Evolutionary conservation across 2,329 filamentous ascomycete species (phyloP), one percentile per base, ranked within the genome.

Genomic region (Pseudovirgaria hyperparasitica): DNA sequence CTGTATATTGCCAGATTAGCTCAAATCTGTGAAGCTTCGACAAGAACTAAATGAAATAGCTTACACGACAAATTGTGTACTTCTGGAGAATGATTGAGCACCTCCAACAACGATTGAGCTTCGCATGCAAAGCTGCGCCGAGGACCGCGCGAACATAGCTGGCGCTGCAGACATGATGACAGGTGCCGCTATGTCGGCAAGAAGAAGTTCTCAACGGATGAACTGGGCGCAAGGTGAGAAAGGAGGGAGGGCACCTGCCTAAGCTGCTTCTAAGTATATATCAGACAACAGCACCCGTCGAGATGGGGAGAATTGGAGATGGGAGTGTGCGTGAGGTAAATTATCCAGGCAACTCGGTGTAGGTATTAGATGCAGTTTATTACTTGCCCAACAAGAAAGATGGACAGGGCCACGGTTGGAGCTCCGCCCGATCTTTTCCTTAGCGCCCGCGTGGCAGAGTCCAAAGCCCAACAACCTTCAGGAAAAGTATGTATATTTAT

Each of bases 121-220:
- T 30, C 52, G 39, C 42, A 48, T 46, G 45, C 46, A 52, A 39
- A 59, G 49, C 52, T 59, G 55, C 43, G 46, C 45, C 30, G 60
- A 57, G 34, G 54, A 52, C 45, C 60, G 54, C 33, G 57, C 44
- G 34, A 64, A 47, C 38, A 63, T 43, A 27, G 57, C 55, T 33
- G 58, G 53, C 30, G 48, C 37, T 26, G 67, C 65, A 53, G 67
- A 65, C 67, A 72, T 72, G 51, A 55, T 62, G 55, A 44, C 43
- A 45, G 48, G 46, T 44, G 46, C 40, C 39, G 36, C 31, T 28
- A 37, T 29, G 26, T 34, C 37, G 38, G 34, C 38, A 38, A n/a
- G 38, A 39, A 35, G 38, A 41, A 37, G 42, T 39, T 31, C 35
- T 32, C 29, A 30, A 33, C 30, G 33, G 26, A 33, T 39, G 31